Percentiles rank a stretch among this genome's conserved stretches.
These are phyloP conservation scores for Gamarada debralockiae DNA, from an alignment of 495 filamentous ascomycete genomes.

Conservation along the genomic window DNA sequence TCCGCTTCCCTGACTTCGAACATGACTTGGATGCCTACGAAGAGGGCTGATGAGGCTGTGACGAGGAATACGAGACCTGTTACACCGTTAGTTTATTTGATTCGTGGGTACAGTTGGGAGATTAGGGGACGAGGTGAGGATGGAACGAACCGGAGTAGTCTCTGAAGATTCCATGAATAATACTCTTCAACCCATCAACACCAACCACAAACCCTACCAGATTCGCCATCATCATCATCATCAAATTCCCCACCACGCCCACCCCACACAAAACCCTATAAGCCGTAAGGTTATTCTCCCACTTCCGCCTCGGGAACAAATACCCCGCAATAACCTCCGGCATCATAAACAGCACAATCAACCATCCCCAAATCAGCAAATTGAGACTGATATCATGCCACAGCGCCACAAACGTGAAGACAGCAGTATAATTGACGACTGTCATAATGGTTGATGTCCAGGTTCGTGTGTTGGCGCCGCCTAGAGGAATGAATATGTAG, in stretches of 20 bases:
- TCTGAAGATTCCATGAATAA: constrained; percentile 69
- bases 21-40: constrained; percentile 90
- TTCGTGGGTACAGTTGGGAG: no score
- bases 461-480: constrained; percentile 44
- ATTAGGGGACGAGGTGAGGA: background rate
- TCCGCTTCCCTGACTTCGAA: constrained; percentile 91
- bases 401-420: constrained; percentile 96
- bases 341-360: constrained; percentile 88
- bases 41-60: constrained; percentile 65
- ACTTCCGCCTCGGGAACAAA: constrained; percentile 68
- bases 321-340: constrained; percentile 73
- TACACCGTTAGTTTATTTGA: constrained; percentile 9
- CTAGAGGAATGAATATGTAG: constrained; percentile 92
- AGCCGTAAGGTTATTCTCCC: constrained; percentile 58
- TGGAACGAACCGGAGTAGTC: constrained; percentile 58
- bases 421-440: constrained; percentile 70
- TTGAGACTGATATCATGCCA: constrained; percentile 98
- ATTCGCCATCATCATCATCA: constrained; percentile 97
- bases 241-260: constrained; percentile 80
- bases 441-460: constrained; percentile 40
- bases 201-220: constrained; percentile 93
- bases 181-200: constrained; percentile 75
- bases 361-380: constrained; percentile 94
- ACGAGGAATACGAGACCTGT: constrained; percentile 68
- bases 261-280: constrained; percentile 80